Conservation (phyloP, 805 yeast genomes). For the Saccharomycopsis amapae region DNA sequence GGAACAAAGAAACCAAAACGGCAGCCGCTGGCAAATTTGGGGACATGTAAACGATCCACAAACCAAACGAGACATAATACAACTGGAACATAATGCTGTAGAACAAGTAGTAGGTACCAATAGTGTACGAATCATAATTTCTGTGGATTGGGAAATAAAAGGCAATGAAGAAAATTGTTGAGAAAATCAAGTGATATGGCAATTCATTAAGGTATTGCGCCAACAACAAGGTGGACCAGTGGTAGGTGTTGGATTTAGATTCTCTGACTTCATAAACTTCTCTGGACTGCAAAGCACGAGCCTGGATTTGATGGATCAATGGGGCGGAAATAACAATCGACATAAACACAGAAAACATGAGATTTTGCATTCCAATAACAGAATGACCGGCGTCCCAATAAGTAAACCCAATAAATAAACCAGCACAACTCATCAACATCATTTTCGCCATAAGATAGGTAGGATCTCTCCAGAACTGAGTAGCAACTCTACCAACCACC, state of each 20-base stretch:
- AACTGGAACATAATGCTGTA: conserved; percentile 44
- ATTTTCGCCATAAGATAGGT: conserved; percentile 56
- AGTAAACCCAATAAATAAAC: conserved; percentile 65
- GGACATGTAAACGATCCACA: conserved; percentile 48
- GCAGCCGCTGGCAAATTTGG: conserved; percentile 65
- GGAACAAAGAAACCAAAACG: conserved; percentile 47
- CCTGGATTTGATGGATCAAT: conserved; percentile 55
- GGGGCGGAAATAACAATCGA: conserved; percentile 53
- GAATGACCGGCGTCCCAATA: conserved; percentile 52
- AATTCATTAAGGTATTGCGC: conserved; percentile 50
- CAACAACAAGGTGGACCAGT: conserved; percentile 55
- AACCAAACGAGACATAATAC: conserved; percentile 45
- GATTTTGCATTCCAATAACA: conserved; percentile 49
- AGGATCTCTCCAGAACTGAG: conserved; percentile 53
- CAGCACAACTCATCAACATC: conserved; percentile 40
- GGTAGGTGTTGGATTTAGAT: conserved; percentile 62
- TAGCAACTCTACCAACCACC: conserved; percentile 37
- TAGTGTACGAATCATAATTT: conserved; percentile 37
- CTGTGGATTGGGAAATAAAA: conserved; percentile 44
- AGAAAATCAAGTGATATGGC: conserved; percentile 47
- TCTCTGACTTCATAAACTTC: conserved; percentile 67
- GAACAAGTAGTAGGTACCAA: conserved; percentile 47
- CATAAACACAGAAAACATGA: conserved; percentile 54
- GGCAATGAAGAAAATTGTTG: conserved; percentile 47
- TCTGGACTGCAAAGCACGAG: conserved; percentile 48